Evolutionary conservation across 768 basidiomycete genomes (phyloP).

Genomic region (Tylopilus sp.): DNA sequence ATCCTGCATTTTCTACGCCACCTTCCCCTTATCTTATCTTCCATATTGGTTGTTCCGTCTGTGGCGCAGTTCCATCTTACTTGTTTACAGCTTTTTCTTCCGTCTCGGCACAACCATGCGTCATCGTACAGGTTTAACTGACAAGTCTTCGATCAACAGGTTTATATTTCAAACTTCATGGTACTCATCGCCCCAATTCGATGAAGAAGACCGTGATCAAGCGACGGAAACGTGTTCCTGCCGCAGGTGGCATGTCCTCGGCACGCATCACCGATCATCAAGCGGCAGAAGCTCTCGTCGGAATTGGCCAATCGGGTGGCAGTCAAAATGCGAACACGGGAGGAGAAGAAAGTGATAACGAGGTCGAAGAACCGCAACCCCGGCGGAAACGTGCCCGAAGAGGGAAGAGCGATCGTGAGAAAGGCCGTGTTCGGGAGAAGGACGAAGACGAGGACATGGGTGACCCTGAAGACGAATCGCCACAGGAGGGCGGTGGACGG

Average conservation of each 20-base stretch:
- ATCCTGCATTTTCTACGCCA: constrained; percentile 17
- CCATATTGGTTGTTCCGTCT: constrained; percentile 2
- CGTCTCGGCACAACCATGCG: background rate
- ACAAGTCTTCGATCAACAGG: constrained; percentile 46
- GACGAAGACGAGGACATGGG: constrained; percentile 52
- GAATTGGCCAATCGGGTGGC: constrained; percentile 59
- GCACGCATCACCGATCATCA: constrained; percentile 76
- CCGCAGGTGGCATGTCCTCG: constrained; percentile 52
- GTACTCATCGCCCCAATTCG: constrained; percentile 92
- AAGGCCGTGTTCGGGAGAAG: constrained; percentile 34
- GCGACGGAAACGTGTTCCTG: constrained; percentile 94
- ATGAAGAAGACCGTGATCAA: constrained; percentile 99
- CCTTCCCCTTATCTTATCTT: constrained; percentile 28
- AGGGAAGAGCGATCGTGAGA: constrained; percentile 35
- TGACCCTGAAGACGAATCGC: constrained; percentile 35
- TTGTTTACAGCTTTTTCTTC: background rate
- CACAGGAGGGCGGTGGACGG: constrained; percentile 29
- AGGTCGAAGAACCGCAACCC: constrained; percentile 44
- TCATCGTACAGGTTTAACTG: constrained; percentile 6
- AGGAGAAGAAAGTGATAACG: constrained; percentile 41
- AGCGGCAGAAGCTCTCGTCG: constrained; percentile 84
- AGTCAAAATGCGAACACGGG: constrained; percentile 34
- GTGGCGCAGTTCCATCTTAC: background rate
- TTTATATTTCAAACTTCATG: constrained; percentile 97
- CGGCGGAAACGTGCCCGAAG: constrained; percentile 56